Conservation (phyloP, 768 basidiomycete species). For the Asterophora lycoperdoides region DNA sequence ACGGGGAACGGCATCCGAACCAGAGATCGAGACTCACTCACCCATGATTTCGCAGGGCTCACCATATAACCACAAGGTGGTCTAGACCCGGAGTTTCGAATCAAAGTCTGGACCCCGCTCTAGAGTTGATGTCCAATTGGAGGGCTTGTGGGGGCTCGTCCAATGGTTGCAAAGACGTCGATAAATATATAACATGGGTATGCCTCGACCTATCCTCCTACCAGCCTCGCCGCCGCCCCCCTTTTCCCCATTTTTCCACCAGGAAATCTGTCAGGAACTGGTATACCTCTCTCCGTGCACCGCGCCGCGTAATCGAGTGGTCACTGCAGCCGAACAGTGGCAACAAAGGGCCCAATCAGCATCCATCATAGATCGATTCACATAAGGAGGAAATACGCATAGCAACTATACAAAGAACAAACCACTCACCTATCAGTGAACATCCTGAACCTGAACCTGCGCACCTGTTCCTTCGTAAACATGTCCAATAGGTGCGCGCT, state of each 20-base stretch:
- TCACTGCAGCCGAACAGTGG: slow-evolving; percentile 47
- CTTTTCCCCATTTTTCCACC: slow-evolving; percentile 91
- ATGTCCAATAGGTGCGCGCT: slow-evolving; percentile 90
- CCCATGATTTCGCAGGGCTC: too few relatives aligned
- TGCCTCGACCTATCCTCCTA: slow-evolving; percentile 19
- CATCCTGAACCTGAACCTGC: slow-evolving; percentile 85
- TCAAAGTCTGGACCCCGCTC: slow-evolving; percentile 12
- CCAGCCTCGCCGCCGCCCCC: slow-evolving; percentile 62
- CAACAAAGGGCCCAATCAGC: slow-evolving; percentile 13
- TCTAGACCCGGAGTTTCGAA: slow-evolving; percentile 12
- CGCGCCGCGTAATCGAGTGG: slow-evolving; percentile 69
- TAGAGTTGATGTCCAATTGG: slow-evolving; percentile 6
- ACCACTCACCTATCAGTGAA: slow-evolving; percentile 85
- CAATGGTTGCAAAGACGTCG: neutral
- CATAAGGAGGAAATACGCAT: neutral
- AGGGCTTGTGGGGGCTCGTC: neutral
- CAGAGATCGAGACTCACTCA: too few relatives aligned
- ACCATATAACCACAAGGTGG: neutral
- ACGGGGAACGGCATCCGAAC: too few relatives aligned
- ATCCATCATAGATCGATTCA: slow-evolving; percentile 9
- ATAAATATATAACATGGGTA: neutral
- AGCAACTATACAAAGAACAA: slow-evolving; percentile 10
- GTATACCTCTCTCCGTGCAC: slow-evolving; percentile 80
- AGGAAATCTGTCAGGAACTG: slow-evolving; percentile 85
- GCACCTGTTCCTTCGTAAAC: slow-evolving; percentile 73